Base-by-base conservation (phyloP, 345 rosid genomes). In the Cardamine resedifolia region DNA sequence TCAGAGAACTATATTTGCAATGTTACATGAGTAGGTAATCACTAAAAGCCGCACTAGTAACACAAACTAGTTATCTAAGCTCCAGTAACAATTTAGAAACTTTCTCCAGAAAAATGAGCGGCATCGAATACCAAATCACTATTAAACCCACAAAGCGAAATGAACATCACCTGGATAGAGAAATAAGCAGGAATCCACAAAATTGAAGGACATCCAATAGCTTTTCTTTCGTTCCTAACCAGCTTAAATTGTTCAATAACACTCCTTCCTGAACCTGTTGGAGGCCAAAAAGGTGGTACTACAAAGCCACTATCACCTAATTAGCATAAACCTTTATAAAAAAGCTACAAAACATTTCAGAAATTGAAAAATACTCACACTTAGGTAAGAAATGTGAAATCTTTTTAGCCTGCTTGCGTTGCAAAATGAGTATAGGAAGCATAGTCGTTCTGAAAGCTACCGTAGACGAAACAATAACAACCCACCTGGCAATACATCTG, bases 261-360 rank as follows among this genome's bases (percentile, higher is more conserved):
- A 65, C 88, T 89, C 90, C 81, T 88, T 84, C 91, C 93, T 68
- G 96, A 95, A 71, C 80, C 78, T 67, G 86, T 84, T 63, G 96
- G 96, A 59, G 91, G 97, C 65, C 90, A 83, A 24, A 91, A 88
- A 59, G 90, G 82, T 52, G 97, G 96, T 89, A 91, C 98, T 89
- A 74, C 69, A 88, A 41, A 21, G 65, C 72, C 57, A 61, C 60
- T 23, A 76, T 23, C 53, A 39, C 27, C 16, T 10, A 49, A 41
- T 76, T 71, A 76, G 66, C 26, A 45, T 55, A 58, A 15, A 16
- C 9, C 49, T 55, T 7, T 9, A 57, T 34, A 34, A 34, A 33
- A 9, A 33, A n/a, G 38, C 11, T 30, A 30, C 33, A 30, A 30
- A 57, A n/a, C 26, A 14, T 30, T 47, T 14, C 23, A 47, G 14